Conservation (phyloP, 83 land plant species). For the Diphasiastrum complanatum region DNA sequence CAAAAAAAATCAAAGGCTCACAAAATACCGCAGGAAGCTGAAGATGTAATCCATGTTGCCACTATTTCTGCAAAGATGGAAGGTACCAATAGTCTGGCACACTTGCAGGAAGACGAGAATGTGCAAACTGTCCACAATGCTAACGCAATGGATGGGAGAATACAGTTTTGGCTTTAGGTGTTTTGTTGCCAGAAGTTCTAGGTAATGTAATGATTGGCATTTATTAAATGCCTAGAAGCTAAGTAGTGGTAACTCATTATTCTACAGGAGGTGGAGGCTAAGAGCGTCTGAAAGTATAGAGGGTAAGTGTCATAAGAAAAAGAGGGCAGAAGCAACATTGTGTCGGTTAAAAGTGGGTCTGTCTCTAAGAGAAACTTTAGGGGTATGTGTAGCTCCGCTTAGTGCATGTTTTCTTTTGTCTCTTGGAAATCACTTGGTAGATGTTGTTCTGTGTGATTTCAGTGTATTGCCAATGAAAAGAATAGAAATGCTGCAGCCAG, state of each 20-base stretch:
- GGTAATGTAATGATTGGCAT: not conserved
- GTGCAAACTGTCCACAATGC: constrained; percentile 5
- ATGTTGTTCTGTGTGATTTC: too few species aligned
- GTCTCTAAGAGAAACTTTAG: constrained; percentile 36
- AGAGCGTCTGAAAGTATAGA: constrained; percentile 33
- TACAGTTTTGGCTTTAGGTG: constrained; percentile 27
- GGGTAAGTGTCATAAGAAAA: constrained; percentile 29
- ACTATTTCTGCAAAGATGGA: constrained; percentile 19
- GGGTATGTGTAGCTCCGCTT: constrained; percentile 29
- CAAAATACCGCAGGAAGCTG: too few species aligned
- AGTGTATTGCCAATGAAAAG: too few species aligned
- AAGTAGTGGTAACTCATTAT: constrained; percentile 6
- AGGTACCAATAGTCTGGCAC: constrained; percentile 14
- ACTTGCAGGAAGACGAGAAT: constrained; percentile 5
- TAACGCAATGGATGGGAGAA: constrained; percentile 20
- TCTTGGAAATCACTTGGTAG: too few species aligned
- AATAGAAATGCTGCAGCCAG: too few species aligned
- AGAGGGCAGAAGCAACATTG: constrained; percentile 56
- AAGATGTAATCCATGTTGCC: constrained; percentile 25
- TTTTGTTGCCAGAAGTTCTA: not conserved
- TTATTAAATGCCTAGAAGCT: not conserved
- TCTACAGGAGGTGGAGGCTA: constrained; percentile 66
- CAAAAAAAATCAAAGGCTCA: too few species aligned
- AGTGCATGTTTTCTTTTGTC: not conserved
- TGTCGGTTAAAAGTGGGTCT: constrained; percentile 57